Conservation (phyloP, 441 rosid genomes). For the Erodium moschatum region DNA sequence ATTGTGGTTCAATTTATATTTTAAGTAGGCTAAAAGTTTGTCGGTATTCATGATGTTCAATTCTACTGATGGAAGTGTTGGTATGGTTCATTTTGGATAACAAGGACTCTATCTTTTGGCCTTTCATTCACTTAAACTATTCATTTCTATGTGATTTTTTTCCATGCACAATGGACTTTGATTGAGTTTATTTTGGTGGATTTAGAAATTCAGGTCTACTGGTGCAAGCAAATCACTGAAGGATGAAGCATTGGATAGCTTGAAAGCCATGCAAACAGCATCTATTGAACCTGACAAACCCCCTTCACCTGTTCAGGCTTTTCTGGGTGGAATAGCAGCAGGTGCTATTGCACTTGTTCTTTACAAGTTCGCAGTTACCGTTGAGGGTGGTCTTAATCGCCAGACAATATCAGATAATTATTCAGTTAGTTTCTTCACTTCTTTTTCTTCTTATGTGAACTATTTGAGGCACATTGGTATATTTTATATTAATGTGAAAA, state of each 20-base stretch:
- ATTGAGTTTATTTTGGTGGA: not conserved
- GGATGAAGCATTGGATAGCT: slow-evolving; percentile 24
- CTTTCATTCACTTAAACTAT: not conserved
- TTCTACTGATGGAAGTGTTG: not conserved
- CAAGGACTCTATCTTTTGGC: not conserved
- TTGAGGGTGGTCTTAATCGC: slow-evolving; percentile 22
- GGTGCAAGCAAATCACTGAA: slow-evolving; percentile 20
- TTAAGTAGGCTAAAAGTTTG: not conserved
- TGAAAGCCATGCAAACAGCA: slow-evolving; percentile 21
- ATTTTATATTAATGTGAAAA: not conserved
- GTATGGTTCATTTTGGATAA: not conserved
- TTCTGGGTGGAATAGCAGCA: slow-evolving; percentile 22
- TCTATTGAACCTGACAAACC: slow-evolving; percentile 16
- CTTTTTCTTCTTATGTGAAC: not conserved
- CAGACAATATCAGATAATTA: slow-evolving; percentile 23
- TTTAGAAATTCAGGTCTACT: slow-evolving; percentile 24
- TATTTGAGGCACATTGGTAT: not conserved
- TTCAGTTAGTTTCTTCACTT: slow-evolving; percentile 16
- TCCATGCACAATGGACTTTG: no score
- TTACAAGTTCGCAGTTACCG: slow-evolving; percentile 23
- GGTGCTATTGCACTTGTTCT: slow-evolving; percentile 23
- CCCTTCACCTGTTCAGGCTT: slow-evolving; percentile 21
- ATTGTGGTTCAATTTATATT: not conserved
- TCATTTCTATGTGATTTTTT: not conserved
- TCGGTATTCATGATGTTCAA: not conserved